Conservation (phyloP, 2,329 filamentous ascomycete species). For the Nemania abortiva region DNA sequence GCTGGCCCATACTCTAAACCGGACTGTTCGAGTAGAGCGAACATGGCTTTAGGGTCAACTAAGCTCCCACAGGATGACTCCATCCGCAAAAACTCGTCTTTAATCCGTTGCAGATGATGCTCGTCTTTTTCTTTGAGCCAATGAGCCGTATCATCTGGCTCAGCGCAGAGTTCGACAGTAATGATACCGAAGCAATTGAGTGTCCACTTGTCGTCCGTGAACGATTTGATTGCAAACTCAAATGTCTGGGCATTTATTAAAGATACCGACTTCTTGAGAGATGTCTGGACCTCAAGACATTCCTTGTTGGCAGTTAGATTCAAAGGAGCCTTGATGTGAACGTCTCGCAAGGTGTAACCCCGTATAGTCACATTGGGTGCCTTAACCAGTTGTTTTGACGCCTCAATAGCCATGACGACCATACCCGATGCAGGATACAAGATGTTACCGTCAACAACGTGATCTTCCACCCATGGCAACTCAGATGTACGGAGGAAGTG, state of each 20-base stretch:
- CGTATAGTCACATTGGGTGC: background rate
- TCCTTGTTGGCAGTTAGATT: background rate
- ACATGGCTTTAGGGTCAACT: slow-evolving; percentile 13
- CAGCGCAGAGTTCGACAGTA: slow-evolving; percentile 14
- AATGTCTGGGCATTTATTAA: too few species aligned
- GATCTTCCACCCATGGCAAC: slow-evolving; percentile 59
- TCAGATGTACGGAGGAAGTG: slow-evolving; percentile 56
- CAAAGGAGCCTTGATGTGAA: slow-evolving; percentile 28
- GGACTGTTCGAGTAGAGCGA: slow-evolving; percentile 19
- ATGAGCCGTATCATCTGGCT: background rate
- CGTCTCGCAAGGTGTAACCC: slow-evolving; percentile 28
- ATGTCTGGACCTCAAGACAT: slow-evolving; percentile 36
- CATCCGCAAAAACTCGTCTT: background rate
- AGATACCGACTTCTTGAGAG: background rate
- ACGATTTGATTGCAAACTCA: slow-evolving; percentile 29
- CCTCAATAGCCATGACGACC: slow-evolving; percentile 52
- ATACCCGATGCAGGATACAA: slow-evolving; percentile 52
- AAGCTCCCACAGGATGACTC: too few species aligned
- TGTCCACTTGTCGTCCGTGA: background rate
- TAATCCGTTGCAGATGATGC: background rate
- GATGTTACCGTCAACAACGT: slow-evolving; percentile 51
- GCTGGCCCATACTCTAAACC: slow-evolving; percentile 28
- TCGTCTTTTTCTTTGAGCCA: slow-evolving; percentile 13
- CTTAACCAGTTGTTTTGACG: slow-evolving; percentile 33
- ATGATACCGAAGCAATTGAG: slow-evolving; percentile 35